phyloP scores from a whole-genome alignment of 2,329 filamentous ascomycete genomes.

The Dactylonectria estremocensis region DNA sequence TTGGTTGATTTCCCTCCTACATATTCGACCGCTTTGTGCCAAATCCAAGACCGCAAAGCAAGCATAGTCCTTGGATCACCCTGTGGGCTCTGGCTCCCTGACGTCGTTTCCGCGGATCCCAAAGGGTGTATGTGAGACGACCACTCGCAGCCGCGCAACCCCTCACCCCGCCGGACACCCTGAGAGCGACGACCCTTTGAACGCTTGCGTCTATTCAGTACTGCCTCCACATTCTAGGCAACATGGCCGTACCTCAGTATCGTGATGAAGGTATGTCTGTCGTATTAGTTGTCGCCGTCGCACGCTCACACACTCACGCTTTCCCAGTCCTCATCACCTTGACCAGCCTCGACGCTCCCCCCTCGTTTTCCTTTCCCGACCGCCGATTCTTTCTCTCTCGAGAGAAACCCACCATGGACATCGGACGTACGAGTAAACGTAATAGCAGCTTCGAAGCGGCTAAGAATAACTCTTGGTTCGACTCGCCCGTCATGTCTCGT shows the following conservation, averaged over 20 bases:
- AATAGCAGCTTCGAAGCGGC: slow-evolving; percentile 52
- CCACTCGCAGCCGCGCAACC: slow-evolving; percentile 29
- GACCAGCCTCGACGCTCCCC: slow-evolving; percentile 41
- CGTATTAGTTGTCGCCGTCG: neutral
- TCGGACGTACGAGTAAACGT: slow-evolving; percentile 64
- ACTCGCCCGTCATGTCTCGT: slow-evolving; percentile 81
- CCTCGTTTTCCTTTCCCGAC: slow-evolving; percentile 41
- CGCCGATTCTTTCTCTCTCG: slow-evolving; percentile 53
- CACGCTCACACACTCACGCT: slow-evolving; percentile 29
- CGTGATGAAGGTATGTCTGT: slow-evolving; percentile 43
- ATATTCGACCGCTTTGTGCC: neutral
- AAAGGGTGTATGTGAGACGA: slow-evolving; percentile 37
- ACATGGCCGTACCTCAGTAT: slow-evolving; percentile 46
- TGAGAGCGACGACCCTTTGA: slow-evolving; percentile 10
- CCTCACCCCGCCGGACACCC: slow-evolving; percentile 32
- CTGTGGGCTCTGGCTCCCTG: slow-evolving; percentile 31
- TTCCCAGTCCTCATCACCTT: slow-evolving; percentile 52
- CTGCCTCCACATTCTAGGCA: neutral
- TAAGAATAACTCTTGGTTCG: slow-evolving; percentile 75
- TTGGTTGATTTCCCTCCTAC: slow-evolving; percentile 6
- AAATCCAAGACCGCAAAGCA: neutral
- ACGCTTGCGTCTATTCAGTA: slow-evolving; percentile 9
- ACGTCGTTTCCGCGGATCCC: slow-evolving; percentile 35
- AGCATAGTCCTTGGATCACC: slow-evolving; percentile 17
- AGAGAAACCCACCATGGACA: slow-evolving; percentile 48